These are phyloP conservation scores for Saturnispora besseyi DNA, from an alignment of 805 yeast genomes.

Conservation along the genomic window DNA sequence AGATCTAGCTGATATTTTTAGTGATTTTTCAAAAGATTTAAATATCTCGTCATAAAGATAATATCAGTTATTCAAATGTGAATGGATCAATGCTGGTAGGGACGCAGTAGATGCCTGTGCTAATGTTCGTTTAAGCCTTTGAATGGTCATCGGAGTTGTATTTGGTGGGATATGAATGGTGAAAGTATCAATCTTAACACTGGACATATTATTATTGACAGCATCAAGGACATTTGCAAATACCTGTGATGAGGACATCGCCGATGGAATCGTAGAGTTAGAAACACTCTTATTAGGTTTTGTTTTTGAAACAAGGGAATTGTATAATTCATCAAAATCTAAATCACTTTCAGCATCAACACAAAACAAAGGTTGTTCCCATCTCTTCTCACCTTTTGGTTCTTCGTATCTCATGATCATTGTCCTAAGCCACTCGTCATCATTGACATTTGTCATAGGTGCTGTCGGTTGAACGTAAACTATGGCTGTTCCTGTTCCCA, in stretches of 20 bases:
- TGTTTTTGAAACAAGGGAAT: slow-evolving; percentile 13
- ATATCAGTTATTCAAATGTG: neutral
- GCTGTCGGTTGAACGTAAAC: slow-evolving; percentile 58
- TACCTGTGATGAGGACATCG: neutral
- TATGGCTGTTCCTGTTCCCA: slow-evolving; percentile 73
- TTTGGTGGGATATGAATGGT: slow-evolving; percentile 1
- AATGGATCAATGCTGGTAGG: slow-evolving; percentile 5
- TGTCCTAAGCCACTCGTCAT: slow-evolving; percentile 50
- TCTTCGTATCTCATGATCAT: slow-evolving; percentile 85
- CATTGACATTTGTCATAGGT: slow-evolving; percentile 36
- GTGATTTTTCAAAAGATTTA: neutral
- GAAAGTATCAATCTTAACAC: neutral
- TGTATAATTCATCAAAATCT: slow-evolving; percentile 63
- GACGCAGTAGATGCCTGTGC: neutral
- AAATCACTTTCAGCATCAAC: slow-evolving; percentile 49
- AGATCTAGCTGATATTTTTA: neutral
- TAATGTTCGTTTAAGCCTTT: slow-evolving; percentile 1
- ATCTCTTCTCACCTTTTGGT: slow-evolving; percentile 73
- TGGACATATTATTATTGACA: neutral
- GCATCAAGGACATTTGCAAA: neutral
- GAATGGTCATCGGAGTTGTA: slow-evolving; percentile 1
- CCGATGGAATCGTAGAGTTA: slow-evolving; percentile 7
- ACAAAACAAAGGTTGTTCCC: slow-evolving; percentile 91
- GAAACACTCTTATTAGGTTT: slow-evolving; percentile 6
- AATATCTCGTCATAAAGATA: too few relatives aligned